phyloP scores from a whole-genome alignment of 2,329 filamentous ascomycete species.

The Penicillium sp. region DNA sequence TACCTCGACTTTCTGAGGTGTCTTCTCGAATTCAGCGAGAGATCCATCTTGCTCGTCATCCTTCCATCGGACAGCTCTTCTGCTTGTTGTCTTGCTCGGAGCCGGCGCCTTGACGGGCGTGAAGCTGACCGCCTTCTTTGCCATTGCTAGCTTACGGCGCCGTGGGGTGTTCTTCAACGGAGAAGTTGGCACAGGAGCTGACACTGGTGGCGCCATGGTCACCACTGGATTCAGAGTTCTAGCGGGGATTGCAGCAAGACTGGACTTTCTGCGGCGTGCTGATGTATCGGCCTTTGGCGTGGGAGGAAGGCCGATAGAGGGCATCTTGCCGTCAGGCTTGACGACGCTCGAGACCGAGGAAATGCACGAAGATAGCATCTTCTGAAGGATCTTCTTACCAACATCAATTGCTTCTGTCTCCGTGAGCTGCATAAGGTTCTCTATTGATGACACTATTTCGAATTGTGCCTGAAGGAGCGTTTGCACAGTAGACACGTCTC shows the following conservation, averaged over 20 bases:
- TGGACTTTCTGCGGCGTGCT: constrained; percentile 61
- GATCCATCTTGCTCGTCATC: constrained; percentile 84
- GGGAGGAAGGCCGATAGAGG: constrained; percentile 57
- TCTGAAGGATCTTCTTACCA: constrained; percentile 71
- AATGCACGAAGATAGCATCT: constrained; percentile 72
- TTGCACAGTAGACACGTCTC: constrained; percentile 74
- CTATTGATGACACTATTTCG: constrained; percentile 79
- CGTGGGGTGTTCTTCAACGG: constrained; percentile 77
- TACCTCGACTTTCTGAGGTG: constrained; percentile 66
- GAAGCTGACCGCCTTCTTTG: constrained; percentile 72
- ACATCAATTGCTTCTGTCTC: constrained; percentile 78
- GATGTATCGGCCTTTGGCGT: constrained; percentile 71
- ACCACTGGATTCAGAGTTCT: constrained; percentile 26
- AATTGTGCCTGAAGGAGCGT: constrained; percentile 85
- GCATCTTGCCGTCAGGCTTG: constrained; percentile 74
- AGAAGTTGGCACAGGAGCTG: constrained; percentile 53
- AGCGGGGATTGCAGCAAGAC: constrained; percentile 32
- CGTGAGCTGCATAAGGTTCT: constrained; percentile 75
- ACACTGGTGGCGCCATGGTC: constrained; percentile 30
- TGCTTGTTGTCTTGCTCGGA: constrained; percentile 55
- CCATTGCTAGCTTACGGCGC: constrained; percentile 61
- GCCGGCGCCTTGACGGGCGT: constrained; percentile 64
- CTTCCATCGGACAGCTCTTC: constrained; percentile 83
- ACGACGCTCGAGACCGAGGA: constrained; percentile 76
- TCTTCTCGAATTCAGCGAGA: constrained; percentile 86